Conservation (phyloP, 352 stramenopile genomes). For the Phytopythium litorale region DNA sequence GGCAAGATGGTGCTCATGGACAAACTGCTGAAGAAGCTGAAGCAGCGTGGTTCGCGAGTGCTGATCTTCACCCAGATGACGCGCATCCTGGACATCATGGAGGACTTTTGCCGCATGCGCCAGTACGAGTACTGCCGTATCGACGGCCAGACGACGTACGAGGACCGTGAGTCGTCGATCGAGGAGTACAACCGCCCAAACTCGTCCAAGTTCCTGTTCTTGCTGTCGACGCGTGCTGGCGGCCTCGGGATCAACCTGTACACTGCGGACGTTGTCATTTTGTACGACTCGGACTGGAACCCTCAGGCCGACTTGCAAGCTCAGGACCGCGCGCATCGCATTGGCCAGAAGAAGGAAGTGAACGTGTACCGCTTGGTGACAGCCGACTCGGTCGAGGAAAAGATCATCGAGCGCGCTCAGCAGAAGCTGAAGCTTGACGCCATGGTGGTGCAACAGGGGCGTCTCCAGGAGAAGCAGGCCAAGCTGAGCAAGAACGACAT, state of each 20-base stretch:
- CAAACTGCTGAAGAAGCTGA: conserved; percentile 88
- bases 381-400: conserved; percentile 97
- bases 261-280: conserved; percentile 98
- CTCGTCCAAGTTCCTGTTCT: conserved; percentile 96
- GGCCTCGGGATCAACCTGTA: conserved; percentile 99
- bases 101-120: conserved; percentile 96
- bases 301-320: conserved; percentile 96
- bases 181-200: conserved; percentile 96
- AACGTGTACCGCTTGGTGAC: conserved; percentile 95
- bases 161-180: conserved; percentile 82
- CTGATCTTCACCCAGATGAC: conserved; percentile 95
- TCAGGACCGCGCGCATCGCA: conserved; percentile 96
- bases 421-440: conserved; percentile 95
- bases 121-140: conserved; percentile 88
- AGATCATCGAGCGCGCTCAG: conserved; percentile 97
- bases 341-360: conserved; percentile 98
- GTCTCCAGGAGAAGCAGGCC: conserved; percentile 84
- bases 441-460: conserved; percentile 86
- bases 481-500: conserved; percentile 96
- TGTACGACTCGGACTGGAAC: conserved; percentile 99
- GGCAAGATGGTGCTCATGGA: conserved; percentile 97
- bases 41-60: conserved; percentile 84
- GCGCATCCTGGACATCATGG: conserved; percentile 91
- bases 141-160: conserved; percentile 85
- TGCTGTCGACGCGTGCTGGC: conserved; percentile 96